Conservation (phyloP, 2,329 filamentous ascomycete species). For the Fusarium oligoseptatum region DNA sequence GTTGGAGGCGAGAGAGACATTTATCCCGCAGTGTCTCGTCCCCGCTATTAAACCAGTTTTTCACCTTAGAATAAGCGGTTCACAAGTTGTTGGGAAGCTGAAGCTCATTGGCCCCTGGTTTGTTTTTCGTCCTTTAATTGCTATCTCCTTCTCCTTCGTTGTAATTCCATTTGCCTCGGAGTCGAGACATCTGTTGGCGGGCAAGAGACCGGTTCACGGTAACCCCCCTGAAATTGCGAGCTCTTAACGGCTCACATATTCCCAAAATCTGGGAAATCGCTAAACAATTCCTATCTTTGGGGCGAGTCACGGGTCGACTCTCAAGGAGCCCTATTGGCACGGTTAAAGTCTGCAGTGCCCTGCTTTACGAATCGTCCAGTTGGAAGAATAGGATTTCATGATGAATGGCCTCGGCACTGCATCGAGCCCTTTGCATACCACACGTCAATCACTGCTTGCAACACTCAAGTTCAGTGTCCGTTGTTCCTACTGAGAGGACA, state of each 20-base stretch:
- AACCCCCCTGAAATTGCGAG: background rate
- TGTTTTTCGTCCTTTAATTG: background rate
- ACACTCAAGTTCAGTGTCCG: background rate
- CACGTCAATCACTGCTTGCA: background rate
- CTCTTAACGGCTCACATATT: background rate
- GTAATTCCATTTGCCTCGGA: background rate
- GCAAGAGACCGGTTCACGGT: background rate
- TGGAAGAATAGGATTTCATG: background rate
- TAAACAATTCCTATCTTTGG: background rate
- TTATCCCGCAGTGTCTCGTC: constrained; percentile 37
- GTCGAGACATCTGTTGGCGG: background rate
- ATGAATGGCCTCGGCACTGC: background rate
- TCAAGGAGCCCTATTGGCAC: background rate
- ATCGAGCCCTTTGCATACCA: background rate
- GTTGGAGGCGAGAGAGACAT: constrained; percentile 7
- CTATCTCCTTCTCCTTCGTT: constrained; percentile 4
- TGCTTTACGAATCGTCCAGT: background rate
- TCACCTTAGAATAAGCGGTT: constrained; percentile 9
- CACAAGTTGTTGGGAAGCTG: constrained; percentile 5
- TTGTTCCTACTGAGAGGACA: background rate
- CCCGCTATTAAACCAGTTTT: constrained; percentile 31
- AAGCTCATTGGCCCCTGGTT: background rate
- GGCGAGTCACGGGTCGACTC: background rate
- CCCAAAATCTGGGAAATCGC: background rate
- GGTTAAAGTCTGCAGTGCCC: background rate